Base-by-base conservation (phyloP, 352 stramenopile genomes). In the Albugo candida region DNA sequence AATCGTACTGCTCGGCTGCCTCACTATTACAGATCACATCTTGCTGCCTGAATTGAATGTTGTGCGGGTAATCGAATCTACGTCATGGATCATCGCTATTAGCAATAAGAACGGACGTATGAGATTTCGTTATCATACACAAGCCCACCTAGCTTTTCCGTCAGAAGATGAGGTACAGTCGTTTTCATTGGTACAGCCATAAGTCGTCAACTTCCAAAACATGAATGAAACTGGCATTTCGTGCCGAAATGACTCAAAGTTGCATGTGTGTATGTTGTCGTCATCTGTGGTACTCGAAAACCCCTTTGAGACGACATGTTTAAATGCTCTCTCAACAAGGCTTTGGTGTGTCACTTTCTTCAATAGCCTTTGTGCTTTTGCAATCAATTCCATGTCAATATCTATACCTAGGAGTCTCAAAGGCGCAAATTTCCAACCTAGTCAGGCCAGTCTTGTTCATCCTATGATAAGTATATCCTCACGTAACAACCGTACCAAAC, bases 41-140 rank as follows among this genome's bases (percentile, higher is more conserved):
- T 56, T 88, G 72, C 27, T 71, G 65, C 59, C 85, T 88, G 58
- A 92, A 92, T 37, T 83, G 58, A 13, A 86, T 63, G 46, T 86
- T 92, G 39, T 67, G 52, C 1, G 78, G 78, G 48, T 86, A 92
- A n/a, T 34, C 38, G n/a, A 55, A 60, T 27, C 65, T 78, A 36
- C n/a, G 24, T 31, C 24, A 8, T 3, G 3, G 24, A n/a, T n/a
- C n/a, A n/a, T n/a, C n/a, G n/a, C n/a, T n/a, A n/a, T n/a, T n/a
- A n/a, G n/a, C n/a, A n/a, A 31, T 31, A 31, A 31, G 24, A 31
- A 3, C 3, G 3, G 24, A 31, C 3, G 8, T 3, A 31, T 31
- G 24, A 31, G 24, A 8, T 31, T 31, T n/a, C n/a, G 24, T 31
- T 31, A 31, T 31, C 24, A 8, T 31, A 10, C 24, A 31, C 8